These are phyloP conservation scores for Phytopythium vexans DNA, from an alignment of 352 stramenopile genomes.

Conservation along the genomic window DNA sequence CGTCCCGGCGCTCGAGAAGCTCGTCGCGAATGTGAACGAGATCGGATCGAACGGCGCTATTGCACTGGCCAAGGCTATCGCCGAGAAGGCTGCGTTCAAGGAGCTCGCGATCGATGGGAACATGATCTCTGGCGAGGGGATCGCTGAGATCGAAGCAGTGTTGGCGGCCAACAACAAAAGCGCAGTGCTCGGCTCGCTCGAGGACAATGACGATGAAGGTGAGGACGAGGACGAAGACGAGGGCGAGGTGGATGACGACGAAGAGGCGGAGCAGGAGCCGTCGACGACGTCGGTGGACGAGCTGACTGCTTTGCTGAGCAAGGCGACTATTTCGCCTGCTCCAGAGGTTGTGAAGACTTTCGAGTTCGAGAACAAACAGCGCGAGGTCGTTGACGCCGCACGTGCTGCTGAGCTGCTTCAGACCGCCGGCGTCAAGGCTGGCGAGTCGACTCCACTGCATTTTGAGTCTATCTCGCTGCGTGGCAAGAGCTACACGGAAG, in stretches of 20 bases:
- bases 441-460: slow-evolving; percentile 31
- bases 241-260: slow-evolving; percentile 41
- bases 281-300: slow-evolving; percentile 34
- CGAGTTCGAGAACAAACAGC: slow-evolving; percentile 49
- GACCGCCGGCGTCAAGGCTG: slow-evolving; percentile 33
- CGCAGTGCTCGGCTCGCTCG: slow-evolving; percentile 60
- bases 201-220: slow-evolving; percentile 84
- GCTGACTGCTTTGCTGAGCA: slow-evolving; percentile 38
- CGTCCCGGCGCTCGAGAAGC: slow-evolving; percentile 57
- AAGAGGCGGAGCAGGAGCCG: slow-evolving; percentile 35
- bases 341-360: slow-evolving; percentile 28
- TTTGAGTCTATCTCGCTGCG: slow-evolving; percentile 61
- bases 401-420: slow-evolving; percentile 49
- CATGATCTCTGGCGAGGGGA: slow-evolving; percentile 65
- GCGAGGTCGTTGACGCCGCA: slow-evolving; percentile 65
- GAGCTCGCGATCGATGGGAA: slow-evolving; percentile 80
- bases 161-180: slow-evolving; percentile 52
- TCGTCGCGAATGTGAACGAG: slow-evolving; percentile 88
- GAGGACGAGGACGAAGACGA: slow-evolving; percentile 60
- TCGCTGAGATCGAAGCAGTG: slow-evolving; percentile 48
- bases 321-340: slow-evolving; percentile 30
- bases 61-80: slow-evolving; percentile 66
- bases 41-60: slow-evolving; percentile 86
- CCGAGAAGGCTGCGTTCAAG: slow-evolving; percentile 45
- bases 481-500: slow-evolving; percentile 78